Percentiles rank a stretch among this genome's conserved stretches.
These are phyloP conservation scores for Cystoderma amianthinum DNA, from an alignment of 768 basidiomycete species.

Conservation along the genomic window DNA sequence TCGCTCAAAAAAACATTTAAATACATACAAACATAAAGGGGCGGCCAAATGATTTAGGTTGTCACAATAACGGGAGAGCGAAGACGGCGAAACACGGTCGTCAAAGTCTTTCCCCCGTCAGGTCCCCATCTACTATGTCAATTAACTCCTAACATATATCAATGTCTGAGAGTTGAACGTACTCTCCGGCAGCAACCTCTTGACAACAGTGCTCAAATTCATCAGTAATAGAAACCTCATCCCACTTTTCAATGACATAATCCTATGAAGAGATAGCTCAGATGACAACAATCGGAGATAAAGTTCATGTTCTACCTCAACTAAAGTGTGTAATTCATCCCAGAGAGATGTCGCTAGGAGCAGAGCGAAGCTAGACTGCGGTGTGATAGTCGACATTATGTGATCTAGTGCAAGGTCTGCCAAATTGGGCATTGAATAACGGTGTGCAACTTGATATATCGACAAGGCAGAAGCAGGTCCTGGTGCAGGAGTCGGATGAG, in stretches of 20 bases:
- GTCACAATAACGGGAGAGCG: constrained; percentile 43
- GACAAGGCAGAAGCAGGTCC: constrained; percentile 65
- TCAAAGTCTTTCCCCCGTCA: constrained; percentile 64
- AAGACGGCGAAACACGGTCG: constrained; percentile 59
- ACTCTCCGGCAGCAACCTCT: constrained; percentile 73
- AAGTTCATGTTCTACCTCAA: constrained; percentile 40
- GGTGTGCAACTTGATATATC: constrained; percentile 72
- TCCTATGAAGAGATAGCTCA: constrained; percentile 32
- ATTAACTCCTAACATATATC: constrained; percentile 2
- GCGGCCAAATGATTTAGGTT: too few species aligned
- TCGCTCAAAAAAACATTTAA: too few species aligned
- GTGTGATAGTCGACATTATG: constrained; percentile 63
- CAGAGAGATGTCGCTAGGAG: constrained; percentile 62
- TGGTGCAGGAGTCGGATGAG: constrained; percentile 59
- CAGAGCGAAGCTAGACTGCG: constrained; percentile 58
- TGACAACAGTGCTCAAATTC: constrained; percentile 68
- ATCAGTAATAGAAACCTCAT: constrained; percentile 52
- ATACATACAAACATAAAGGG: too few species aligned
- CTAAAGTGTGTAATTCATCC: constrained; percentile 54
- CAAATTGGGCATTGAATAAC: constrained; percentile 63
- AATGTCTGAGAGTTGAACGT: constrained; percentile 19
- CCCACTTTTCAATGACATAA: constrained; percentile 74
- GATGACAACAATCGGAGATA: constrained; percentile 2
- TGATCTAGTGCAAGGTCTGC: constrained; percentile 65
- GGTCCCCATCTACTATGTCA: constrained; percentile 49